A percentile compares a stretch with the other conserved stretches of the same genome.
phyloP scores from a whole-genome alignment of 371 early-diverging fungal species.

The Mortierella sp. region DNA sequence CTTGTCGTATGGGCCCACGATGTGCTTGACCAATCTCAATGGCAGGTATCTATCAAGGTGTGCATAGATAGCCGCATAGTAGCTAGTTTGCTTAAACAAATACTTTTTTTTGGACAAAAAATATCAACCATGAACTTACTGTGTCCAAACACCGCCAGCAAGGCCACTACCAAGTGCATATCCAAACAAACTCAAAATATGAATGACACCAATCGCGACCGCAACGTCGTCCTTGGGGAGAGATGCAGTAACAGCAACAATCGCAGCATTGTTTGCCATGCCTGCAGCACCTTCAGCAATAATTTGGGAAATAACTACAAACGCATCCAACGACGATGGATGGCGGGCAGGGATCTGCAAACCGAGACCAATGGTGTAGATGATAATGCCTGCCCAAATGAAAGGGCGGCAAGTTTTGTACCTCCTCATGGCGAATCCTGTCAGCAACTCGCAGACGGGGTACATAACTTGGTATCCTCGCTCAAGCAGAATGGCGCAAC shows the following conservation, averaged over 20 bases:
- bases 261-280: constrained; percentile 40
- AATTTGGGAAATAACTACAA: constrained; percentile 57
- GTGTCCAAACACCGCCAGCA: constrained; percentile 59
- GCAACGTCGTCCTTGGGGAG: constrained; percentile 50
- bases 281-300: constrained; percentile 58
- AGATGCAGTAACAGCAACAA: constrained; percentile 21
- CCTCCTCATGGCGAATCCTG: constrained; percentile 51
- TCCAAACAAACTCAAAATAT: constrained; percentile 51
- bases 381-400: constrained; percentile 50
- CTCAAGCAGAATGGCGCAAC: constrained; percentile 45
- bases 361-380: constrained; percentile 54
- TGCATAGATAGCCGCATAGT: background rate
- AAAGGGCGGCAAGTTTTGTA: constrained; percentile 55
- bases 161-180: constrained; percentile 57
- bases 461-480: constrained; percentile 54
- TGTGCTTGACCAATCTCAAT: constrained; percentile 41
- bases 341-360: constrained; percentile 60
- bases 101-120: background rate
- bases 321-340: constrained; percentile 47
- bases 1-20: constrained; percentile 50
- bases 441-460: constrained; percentile 36
- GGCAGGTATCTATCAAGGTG: constrained; percentile 34
- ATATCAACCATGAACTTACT: constrained; percentile 11
- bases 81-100: background rate
- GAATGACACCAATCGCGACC: constrained; percentile 48